phyloP scores from a whole-genome alignment of 2,329 filamentous ascomycete species.

The Aspergillus glaucus region DNA sequence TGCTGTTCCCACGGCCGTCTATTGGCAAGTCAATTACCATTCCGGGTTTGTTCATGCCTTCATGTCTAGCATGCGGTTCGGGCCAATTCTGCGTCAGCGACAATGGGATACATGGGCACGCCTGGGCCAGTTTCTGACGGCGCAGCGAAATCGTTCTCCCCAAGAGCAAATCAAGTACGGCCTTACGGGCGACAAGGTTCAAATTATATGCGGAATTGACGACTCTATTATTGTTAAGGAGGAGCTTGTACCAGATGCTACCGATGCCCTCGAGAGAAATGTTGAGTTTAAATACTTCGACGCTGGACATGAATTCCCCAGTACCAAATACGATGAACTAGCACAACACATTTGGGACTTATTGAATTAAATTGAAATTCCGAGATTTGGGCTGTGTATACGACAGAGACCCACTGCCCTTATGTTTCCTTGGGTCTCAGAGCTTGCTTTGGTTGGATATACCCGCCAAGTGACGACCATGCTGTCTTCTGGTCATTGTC shows the following conservation, averaged over 20 bases:
- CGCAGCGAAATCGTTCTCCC: slow-evolving; percentile 28
- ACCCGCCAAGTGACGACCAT: slow-evolving; percentile 3
- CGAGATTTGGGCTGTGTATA: not conserved
- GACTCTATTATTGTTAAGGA: slow-evolving; percentile 63
- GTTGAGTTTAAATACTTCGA: slow-evolving; percentile 53
- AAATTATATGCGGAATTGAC: slow-evolving; percentile 59
- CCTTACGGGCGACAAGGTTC: slow-evolving; percentile 45
- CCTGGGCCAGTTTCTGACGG: slow-evolving; percentile 47
- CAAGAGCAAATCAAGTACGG: slow-evolving; percentile 23
- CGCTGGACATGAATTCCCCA: slow-evolving; percentile 65
- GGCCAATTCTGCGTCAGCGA: slow-evolving; percentile 59
- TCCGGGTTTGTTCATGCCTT: slow-evolving; percentile 64
- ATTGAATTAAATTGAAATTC: slow-evolving; percentile 8
- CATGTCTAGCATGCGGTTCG: slow-evolving; percentile 62
- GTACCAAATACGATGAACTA: slow-evolving; percentile 55
- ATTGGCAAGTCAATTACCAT: slow-evolving; percentile 64
- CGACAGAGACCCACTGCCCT: not conserved
- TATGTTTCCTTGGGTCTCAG: not conserved
- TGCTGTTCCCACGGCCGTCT: slow-evolving; percentile 57
- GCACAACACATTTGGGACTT: slow-evolving; percentile 46
- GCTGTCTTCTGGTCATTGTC: not conserved
- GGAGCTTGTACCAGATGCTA: slow-evolving; percentile 59
- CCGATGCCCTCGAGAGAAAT: slow-evolving; percentile 51
- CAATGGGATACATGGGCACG: slow-evolving; percentile 54
- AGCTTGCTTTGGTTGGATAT: not conserved